Percentiles rank a stretch among this genome's conserved stretches.
Evolutionary conservation across 805 yeast species (phyloP).

Genomic region (Metahyphopichia silvanorum): DNA sequence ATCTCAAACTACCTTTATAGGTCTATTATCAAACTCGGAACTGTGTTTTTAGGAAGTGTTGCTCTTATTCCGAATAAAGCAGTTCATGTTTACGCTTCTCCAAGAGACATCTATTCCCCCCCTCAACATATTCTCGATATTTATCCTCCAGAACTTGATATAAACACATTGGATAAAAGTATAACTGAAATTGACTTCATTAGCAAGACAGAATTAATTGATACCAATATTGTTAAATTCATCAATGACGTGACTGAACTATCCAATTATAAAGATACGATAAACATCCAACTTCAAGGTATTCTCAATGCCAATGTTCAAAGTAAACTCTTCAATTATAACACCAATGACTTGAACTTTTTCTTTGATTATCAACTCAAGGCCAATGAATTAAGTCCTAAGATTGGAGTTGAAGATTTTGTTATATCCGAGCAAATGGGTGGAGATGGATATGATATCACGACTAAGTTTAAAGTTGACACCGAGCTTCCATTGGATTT

Average conservation of each 20-base stretch:
- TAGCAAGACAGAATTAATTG: slow-evolving; percentile 11
- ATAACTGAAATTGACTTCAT: slow-evolving; percentile 21
- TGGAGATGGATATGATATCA: slow-evolving; percentile 3
- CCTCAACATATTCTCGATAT: slow-evolving; percentile 21
- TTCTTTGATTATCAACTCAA: slow-evolving; percentile 6
- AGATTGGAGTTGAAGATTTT: slow-evolving; percentile 11
- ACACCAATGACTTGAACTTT: slow-evolving; percentile 12
- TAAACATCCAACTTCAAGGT: slow-evolving; percentile 20
- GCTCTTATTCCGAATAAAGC: slow-evolving; percentile 16
- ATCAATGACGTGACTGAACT: slow-evolving; percentile 6
- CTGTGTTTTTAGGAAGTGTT: slow-evolving; percentile 20
- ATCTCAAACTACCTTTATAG: slow-evolving; percentile 19
- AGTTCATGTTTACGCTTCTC: slow-evolving; percentile 16
- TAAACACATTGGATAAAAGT: slow-evolving; percentile 16
- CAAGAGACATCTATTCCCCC: slow-evolving; percentile 5
- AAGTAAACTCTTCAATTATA: slow-evolving; percentile 12
- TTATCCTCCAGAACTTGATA: slow-evolving; percentile 20
- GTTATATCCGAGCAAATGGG: slow-evolving; percentile 5
- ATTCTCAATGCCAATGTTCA: slow-evolving; percentile 14
- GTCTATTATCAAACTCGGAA: slow-evolving; percentile 15
- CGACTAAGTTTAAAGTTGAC: slow-evolving; percentile 7
- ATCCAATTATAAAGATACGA: slow-evolving; percentile 5
- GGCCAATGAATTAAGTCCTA: slow-evolving; percentile 11
- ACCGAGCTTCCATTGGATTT: slow-evolving; percentile 15
- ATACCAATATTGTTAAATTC: slow-evolving; percentile 7